Percentiles rank a stretch among this genome's conserved stretches.
Conservation (phyloP, 108 stramenopile genomes). For the Nitzschia sp. region DNA sequence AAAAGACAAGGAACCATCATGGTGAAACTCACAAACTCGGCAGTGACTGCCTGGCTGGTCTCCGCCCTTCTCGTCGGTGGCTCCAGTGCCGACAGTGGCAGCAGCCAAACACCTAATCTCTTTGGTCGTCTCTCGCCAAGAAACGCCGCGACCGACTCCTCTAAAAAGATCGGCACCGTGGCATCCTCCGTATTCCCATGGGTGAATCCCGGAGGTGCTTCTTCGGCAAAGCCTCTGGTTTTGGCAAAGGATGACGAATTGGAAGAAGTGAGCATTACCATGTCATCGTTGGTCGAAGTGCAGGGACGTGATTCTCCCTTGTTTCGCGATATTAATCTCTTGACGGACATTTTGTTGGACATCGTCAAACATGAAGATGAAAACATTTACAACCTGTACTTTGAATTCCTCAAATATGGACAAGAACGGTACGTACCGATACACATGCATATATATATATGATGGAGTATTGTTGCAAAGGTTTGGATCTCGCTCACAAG, state of each 20-base stretch:
- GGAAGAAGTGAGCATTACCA: background rate
- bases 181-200: no score
- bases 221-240: background rate
- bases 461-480: background rate
- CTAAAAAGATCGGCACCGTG: no score
- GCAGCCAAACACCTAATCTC: background rate
- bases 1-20: no score
- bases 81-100: background rate
- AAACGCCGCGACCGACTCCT: no score
- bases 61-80: background rate
- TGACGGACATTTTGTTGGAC: slow-evolving; percentile 70
- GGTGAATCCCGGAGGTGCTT: background rate
- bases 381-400: slow-evolving; percentile 63
- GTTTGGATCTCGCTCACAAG: background rate
- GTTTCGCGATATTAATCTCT: slow-evolving; percentile 66
- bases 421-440: slow-evolving; percentile 46
- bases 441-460: background rate
- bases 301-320: slow-evolving; percentile 38
- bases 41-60: slow-evolving; percentile 2
- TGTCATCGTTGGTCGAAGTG: background rate
- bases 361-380: slow-evolving; percentile 68
- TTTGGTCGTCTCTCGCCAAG: background rate
- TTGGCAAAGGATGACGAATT: slow-evolving; percentile 1
- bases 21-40: background rate
- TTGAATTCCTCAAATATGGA: slow-evolving; percentile 60